A percentile compares a stretch with the other conserved stretches of the same genome.
phyloP scores from a whole-genome alignment of 2,329 filamentous ascomycete species.

The Ascomycota sp. region DNA sequence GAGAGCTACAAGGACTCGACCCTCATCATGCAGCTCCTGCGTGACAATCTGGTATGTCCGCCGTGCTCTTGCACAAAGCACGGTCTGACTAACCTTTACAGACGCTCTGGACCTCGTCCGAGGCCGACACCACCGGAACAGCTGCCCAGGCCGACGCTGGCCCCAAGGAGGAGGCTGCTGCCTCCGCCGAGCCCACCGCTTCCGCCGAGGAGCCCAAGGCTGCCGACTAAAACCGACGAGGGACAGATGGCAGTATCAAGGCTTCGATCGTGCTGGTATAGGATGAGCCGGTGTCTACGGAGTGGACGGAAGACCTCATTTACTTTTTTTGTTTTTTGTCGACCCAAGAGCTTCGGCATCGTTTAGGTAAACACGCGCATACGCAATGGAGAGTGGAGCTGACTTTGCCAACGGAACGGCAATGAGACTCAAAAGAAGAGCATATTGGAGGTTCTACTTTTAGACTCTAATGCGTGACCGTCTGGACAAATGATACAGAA shows the following conservation, averaged over 20 bases:
- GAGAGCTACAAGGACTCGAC: slow-evolving; percentile 99
- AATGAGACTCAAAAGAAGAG: slow-evolving; percentile 21
- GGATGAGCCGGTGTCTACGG: slow-evolving; percentile 41
- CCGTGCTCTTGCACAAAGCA: no score
- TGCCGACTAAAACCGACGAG: slow-evolving; percentile 29
- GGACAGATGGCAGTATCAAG: slow-evolving; percentile 8
- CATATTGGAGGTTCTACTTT: slow-evolving; percentile 30
- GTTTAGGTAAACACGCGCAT: slow-evolving; percentile 25
- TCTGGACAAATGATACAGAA: slow-evolving; percentile 25
- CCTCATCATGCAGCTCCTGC: slow-evolving; percentile 94
- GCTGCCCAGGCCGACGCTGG: slow-evolving; percentile 28
- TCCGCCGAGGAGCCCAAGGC: slow-evolving; percentile 48
- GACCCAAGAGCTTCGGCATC: slow-evolving; percentile 22
- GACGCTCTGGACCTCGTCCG: slow-evolving; percentile 98
- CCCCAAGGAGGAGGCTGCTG: slow-evolving; percentile 22
- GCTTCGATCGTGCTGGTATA: slow-evolving; percentile 15
- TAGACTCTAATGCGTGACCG: slow-evolving; percentile 36
- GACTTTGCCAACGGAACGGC: slow-evolving; percentile 16
- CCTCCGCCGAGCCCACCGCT: slow-evolving; percentile 35
- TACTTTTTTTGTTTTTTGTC: slow-evolving; percentile 26
- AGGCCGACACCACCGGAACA: slow-evolving; percentile 61
- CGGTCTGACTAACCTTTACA: slow-evolving; percentile 19
- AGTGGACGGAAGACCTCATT: slow-evolving; percentile 40
- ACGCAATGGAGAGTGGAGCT: slow-evolving; percentile 15
- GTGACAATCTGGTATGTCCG: slow-evolving; percentile 70